Base-by-base conservation (phyloP, 805 yeast species). In the Kluyveromyces dobzhanskii region DNA sequence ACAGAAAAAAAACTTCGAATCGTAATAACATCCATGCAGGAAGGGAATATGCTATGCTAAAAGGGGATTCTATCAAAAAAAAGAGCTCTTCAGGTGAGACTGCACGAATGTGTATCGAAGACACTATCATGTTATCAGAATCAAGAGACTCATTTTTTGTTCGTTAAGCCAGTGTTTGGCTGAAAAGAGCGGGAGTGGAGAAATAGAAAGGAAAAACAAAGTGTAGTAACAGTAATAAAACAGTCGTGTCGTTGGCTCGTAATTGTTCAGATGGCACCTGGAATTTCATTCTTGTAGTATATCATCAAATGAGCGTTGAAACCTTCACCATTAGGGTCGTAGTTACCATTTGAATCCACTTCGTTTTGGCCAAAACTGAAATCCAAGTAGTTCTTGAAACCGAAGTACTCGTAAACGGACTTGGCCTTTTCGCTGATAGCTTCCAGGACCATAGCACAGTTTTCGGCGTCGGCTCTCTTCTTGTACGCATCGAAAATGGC, bases 381-480 rank as follows among this genome's bases (percentile, higher is more conserved):
- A 4, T 52, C 47, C 34, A 46, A 37, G 24, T 54, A 52, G 18
- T 48, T 53, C 30, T 49, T 49, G 44, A 59, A 61, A 5, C 64
- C 65, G 36, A 57, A 59, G 32, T 59, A 57, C 43, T 59, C 63
- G 33, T 61, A 61, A 17, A 61, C 62, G 9, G 47, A 40, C 30
- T 43, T 59, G 13, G 64, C 62, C 32, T 53, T 53, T 21, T 56
- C 60, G 24, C 47, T 43, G 29, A 61, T 61, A 11, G 62, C 61
- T 39, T 61, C 65, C 25, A 61, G 43, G n/a, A 57, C 57, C 21
- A 60, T 44, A 7, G 65, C 64, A 32, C 49, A 45, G 23, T 51
- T 48, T 17, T 50, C 56, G 7, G 38, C 37, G 32, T 61, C 63
- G 2, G 65, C 64, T 35, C 48, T 48, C 14, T 39, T 35, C 32